These are phyloP conservation scores for Candida pini DNA, from an alignment of 805 yeast species.

Conservation along the genomic window DNA sequence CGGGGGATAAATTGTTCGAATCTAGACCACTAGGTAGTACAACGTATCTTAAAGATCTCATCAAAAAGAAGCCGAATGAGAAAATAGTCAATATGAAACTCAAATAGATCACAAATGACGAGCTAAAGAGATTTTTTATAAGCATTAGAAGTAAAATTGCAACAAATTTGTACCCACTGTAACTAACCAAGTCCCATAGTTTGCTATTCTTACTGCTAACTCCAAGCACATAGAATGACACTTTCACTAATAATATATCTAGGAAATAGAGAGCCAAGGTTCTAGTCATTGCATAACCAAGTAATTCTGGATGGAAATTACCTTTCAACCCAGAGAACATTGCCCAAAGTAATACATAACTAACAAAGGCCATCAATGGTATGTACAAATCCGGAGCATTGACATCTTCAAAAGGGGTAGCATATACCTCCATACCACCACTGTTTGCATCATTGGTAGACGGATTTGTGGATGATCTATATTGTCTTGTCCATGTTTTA, in stretches of 20 bases:
- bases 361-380: constrained; percentile 88
- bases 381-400: constrained; percentile 97
- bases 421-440: constrained; percentile 38
- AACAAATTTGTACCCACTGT: constrained; percentile 91
- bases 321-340: constrained; percentile 81
- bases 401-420: constrained; percentile 78
- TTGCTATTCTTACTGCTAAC: constrained; percentile 49
- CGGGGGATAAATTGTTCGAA: constrained; percentile 55
- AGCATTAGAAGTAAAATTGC: constrained; percentile 59
- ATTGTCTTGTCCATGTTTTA: constrained; percentile 71
- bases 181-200: constrained; percentile 78
- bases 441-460: constrained; percentile 22
- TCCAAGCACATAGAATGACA: constrained; percentile 76
- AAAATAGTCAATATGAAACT: constrained; percentile 39
- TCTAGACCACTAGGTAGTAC: constrained; percentile 58
- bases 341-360: constrained; percentile 82
- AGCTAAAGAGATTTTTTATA: constrained; percentile 36
- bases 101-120: constrained; percentile 34
- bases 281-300: constrained; percentile 82
- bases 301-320: constrained; percentile 85
- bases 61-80: constrained; percentile 59
- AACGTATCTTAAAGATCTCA: constrained; percentile 65
- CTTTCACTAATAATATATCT: constrained; percentile 70
- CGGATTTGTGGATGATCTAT: constrained; percentile 31
- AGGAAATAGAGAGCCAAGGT: constrained; percentile 75